These are phyloP conservation scores for Globisporangium yorkense DNA, from an alignment of 352 stramenopile genomes.

Conservation along the genomic window DNA sequence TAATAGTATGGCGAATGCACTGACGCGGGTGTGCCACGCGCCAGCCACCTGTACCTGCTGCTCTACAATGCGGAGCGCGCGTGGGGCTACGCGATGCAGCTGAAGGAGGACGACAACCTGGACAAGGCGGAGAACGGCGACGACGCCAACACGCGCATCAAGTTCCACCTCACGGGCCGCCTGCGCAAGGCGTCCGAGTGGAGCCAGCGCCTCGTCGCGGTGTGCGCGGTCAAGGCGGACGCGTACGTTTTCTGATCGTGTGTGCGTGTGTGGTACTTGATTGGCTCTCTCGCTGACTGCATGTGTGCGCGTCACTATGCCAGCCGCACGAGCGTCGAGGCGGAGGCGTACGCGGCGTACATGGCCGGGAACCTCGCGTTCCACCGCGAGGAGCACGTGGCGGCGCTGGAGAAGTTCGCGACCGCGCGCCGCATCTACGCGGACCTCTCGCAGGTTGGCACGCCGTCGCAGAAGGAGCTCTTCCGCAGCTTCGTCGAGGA, in stretches of 20 bases:
- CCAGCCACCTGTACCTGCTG: constrained; percentile 72
- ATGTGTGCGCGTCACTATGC: neutral
- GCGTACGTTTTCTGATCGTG: constrained; percentile 28
- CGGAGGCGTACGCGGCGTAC: constrained; percentile 83
- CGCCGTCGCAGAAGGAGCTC: constrained; percentile 74
- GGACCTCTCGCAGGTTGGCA: constrained; percentile 77
- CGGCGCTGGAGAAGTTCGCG: constrained; percentile 73
- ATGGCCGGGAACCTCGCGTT: constrained; percentile 87
- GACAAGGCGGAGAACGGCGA: constrained; percentile 83
- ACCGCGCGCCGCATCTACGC: constrained; percentile 82
- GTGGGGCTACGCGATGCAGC: constrained; percentile 90
- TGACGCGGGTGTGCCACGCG: neutral
- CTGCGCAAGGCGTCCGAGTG: constrained; percentile 86
- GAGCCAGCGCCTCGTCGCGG: constrained; percentile 71
- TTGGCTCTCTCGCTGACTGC: neutral
- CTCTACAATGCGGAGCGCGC: constrained; percentile 89
- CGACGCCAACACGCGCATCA: constrained; percentile 84
- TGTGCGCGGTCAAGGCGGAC: constrained; percentile 76
- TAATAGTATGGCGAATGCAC: neutral
- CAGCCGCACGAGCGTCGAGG: constrained; percentile 82
- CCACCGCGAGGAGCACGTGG: constrained; percentile 82
- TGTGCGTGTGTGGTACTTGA: neutral
- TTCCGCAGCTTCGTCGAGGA: constrained; percentile 65
- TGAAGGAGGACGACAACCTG: constrained; percentile 85
- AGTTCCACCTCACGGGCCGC: constrained; percentile 84